phyloP scores from a whole-genome alignment of 768 basidiomycete species.

The Gyrodon lividus region DNA sequence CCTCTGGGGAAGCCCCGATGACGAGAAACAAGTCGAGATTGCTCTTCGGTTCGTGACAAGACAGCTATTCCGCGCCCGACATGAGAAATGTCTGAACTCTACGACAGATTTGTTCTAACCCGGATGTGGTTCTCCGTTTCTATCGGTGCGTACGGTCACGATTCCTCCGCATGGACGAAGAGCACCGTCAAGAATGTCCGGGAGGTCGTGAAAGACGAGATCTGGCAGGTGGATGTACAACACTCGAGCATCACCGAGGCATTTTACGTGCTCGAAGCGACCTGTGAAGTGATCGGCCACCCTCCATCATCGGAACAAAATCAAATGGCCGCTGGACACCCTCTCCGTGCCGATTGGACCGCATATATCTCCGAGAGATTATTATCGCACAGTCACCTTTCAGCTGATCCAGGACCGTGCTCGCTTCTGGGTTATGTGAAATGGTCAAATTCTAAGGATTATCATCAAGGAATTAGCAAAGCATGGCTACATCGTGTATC shows the following conservation, averaged over 20 bases:
- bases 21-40: slow-evolving; percentile 53
- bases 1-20: slow-evolving; percentile 62
- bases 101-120: slow-evolving; percentile 58
- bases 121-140: slow-evolving; percentile 64
- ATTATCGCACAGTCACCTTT: not conserved
- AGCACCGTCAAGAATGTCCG: slow-evolving; percentile 45
- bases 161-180: slow-evolving; percentile 33
- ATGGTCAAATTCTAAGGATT: slow-evolving; percentile 75
- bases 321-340: not conserved
- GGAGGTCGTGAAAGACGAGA: slow-evolving; percentile 52
- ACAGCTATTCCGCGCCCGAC: not conserved
- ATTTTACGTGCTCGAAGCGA: slow-evolving; percentile 64
- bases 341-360: slow-evolving; percentile 65
- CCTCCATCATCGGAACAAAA: slow-evolving; percentile 12
- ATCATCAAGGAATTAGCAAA: slow-evolving; percentile 62
- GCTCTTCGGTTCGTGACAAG: slow-evolving; percentile 49
- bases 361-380: slow-evolving; percentile 44
- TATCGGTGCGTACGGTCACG: slow-evolving; percentile 39
- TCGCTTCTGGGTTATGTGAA: slow-evolving; percentile 39
- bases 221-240: slow-evolving; percentile 55
- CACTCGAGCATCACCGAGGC: slow-evolving; percentile 25
- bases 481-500: slow-evolving; percentile 54
- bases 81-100: slow-evolving; percentile 3
- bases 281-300: slow-evolving; percentile 70
- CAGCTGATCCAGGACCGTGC: not conserved